phyloP scores from a whole-genome alignment of 768 basidiomycete genomes.

The Xerocomellus amylosporus region DNA sequence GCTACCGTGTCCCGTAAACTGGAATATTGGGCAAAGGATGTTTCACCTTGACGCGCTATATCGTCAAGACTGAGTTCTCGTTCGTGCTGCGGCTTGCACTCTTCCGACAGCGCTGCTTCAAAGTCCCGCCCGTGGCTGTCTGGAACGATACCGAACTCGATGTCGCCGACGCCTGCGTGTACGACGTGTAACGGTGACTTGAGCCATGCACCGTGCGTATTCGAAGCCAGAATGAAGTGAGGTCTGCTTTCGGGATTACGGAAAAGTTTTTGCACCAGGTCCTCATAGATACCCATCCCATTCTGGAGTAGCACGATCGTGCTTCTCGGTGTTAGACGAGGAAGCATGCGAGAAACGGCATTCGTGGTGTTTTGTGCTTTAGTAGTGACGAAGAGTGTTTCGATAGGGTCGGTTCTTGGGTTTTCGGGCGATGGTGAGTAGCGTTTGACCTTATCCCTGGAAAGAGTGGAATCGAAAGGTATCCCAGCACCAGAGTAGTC shows the following conservation, averaged over 20 bases:
- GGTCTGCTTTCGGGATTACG: constrained; percentile 72
- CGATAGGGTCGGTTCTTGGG: constrained; percentile 43
- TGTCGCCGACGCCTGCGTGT: constrained; percentile 37
- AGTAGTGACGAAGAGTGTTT: constrained; percentile 78
- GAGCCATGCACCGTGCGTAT: constrained; percentile 74
- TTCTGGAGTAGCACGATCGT: constrained; percentile 92
- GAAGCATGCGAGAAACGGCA: constrained; percentile 57
- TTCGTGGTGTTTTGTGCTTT: constrained; percentile 67
- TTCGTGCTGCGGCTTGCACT: constrained; percentile 32
- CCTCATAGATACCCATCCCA: constrained; percentile 90
- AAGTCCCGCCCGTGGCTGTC: constrained; percentile 47
- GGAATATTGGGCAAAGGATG: constrained; percentile 44
- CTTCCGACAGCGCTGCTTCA: constrained; percentile 13
- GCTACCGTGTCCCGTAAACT: constrained; percentile 68
- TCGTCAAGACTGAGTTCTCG: constrained; percentile 50
- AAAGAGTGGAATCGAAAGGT: constrained; percentile 9
- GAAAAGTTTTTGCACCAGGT: constrained; percentile 64
- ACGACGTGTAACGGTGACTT: constrained; percentile 46
- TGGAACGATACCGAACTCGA: constrained; percentile 51
- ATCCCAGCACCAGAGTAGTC: constrained; percentile 24
- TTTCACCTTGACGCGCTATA: constrained; percentile 41
- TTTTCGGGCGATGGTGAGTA: constrained; percentile 14
- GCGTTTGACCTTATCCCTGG: constrained; percentile 9
- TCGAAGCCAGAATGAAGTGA: constrained; percentile 80
- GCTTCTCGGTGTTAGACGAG: constrained; percentile 59